phyloP scores from a whole-genome alignment of 2,329 filamentous ascomycete species.

The Colletotrichum nymphaeae region DNA sequence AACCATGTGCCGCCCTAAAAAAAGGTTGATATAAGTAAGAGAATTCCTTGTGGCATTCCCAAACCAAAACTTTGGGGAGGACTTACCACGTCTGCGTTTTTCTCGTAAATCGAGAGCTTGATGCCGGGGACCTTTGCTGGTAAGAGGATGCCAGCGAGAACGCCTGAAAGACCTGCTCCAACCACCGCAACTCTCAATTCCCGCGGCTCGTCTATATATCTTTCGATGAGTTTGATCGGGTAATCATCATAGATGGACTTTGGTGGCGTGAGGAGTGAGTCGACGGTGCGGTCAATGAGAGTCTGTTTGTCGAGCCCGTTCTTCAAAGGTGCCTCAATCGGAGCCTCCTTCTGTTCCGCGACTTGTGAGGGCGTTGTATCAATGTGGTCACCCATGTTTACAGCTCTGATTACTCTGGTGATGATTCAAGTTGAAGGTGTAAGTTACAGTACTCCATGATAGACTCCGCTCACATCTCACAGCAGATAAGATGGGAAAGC shows the following conservation, averaged over 20 bases:
- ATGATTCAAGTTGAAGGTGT: not conserved
- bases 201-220: conserved; percentile 59
- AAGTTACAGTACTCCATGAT: not conserved
- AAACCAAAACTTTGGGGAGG: too few species aligned
- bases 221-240: conserved; percentile 45
- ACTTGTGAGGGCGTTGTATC: not conserved
- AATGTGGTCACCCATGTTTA: conserved; percentile 30
- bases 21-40: too few species aligned
- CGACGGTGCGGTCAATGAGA: conserved; percentile 14
- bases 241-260: conserved; percentile 26
- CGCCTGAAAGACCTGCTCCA: conserved; percentile 72
- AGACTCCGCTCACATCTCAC: not conserved
- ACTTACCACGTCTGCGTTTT: conserved; percentile 75
- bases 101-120: conserved; percentile 74
- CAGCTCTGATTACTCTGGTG: not conserved
- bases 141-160: conserved; percentile 73
- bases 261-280: conserved; percentile 24
- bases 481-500: not conserved
- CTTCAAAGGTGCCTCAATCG: not conserved
- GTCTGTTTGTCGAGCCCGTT: not conserved
- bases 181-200: conserved; percentile 68
- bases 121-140: conserved; percentile 77
- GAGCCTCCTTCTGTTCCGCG: not conserved
- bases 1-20: conserved; percentile 67
- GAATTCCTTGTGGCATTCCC: too few species aligned